Conservation (phyloP, 495 filamentous ascomycete genomes). For the Lepidopterella palustris region DNA sequence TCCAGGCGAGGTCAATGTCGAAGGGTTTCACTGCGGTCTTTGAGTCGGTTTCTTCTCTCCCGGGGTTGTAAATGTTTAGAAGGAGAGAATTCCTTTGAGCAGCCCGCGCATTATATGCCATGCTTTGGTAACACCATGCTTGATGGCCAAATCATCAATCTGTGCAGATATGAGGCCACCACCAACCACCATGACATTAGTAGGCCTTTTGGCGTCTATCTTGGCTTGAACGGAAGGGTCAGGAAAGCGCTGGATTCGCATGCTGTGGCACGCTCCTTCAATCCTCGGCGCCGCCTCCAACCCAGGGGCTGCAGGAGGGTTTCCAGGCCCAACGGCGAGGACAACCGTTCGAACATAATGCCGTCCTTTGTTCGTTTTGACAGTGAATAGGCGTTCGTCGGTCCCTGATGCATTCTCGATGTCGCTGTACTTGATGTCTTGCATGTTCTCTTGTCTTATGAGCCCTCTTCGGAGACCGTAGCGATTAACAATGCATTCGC, state of each 20-base stretch:
- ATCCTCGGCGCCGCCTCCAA: constrained; percentile 36
- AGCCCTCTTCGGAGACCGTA: constrained; percentile 45
- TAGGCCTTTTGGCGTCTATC: constrained; percentile 37
- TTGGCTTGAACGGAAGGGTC: constrained; percentile 41
- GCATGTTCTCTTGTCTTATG: constrained; percentile 45
- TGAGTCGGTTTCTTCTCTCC: background rate
- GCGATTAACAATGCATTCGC: constrained; percentile 45
- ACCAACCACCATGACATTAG: constrained; percentile 53
- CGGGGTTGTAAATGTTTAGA: background rate
- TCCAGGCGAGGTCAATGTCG: constrained; percentile 57
- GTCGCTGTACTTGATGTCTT: constrained; percentile 46
- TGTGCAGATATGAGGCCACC: constrained; percentile 58
- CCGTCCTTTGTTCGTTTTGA: constrained; percentile 42
- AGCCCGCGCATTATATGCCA: constrained; percentile 50
- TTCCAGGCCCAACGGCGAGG: constrained; percentile 51
- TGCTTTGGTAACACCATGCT: constrained; percentile 41
- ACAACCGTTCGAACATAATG: constrained; percentile 48
- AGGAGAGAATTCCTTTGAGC: constrained; percentile 40
- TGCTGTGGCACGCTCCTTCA: constrained; percentile 49
- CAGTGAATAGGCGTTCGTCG: constrained; percentile 45
- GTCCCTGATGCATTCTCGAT: constrained; percentile 19
- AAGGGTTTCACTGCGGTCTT: constrained; percentile 49
- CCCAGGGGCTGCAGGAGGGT: constrained; percentile 48
- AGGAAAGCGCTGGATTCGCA: constrained; percentile 49
- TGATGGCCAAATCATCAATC: constrained; percentile 50